These are phyloP conservation scores for Monilinia polystroma DNA, from an alignment of 2,329 filamentous ascomycete genomes.

Conservation along the genomic window DNA sequence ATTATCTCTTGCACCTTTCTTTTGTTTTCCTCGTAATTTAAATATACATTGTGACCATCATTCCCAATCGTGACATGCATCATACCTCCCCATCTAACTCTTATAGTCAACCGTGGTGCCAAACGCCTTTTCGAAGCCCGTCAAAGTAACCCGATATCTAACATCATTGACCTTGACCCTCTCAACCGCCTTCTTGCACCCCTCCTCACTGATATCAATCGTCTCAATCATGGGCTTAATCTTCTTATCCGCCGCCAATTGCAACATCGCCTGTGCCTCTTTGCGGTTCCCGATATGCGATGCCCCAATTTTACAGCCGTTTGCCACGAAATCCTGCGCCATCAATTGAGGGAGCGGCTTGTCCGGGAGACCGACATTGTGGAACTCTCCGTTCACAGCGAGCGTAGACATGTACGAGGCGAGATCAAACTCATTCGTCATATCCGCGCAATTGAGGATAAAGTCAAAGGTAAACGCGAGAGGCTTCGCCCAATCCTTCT, in stretches of 20 bases:
- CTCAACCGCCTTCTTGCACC: conserved; percentile 67
- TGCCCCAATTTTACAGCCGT: conserved; percentile 51
- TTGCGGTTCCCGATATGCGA: conserved; percentile 43
- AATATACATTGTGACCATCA: not conserved
- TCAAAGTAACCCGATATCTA: conserved; percentile 69
- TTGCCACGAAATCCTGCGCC: conserved; percentile 57
- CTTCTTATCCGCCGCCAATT: conserved; percentile 57
- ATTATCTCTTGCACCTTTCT: not conserved
- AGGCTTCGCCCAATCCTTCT: conserved; percentile 60
- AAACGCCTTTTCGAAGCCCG: conserved; percentile 66
- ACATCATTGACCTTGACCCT: conserved; percentile 70
- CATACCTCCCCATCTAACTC: not conserved
- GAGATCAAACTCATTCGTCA: conserved; percentile 52
- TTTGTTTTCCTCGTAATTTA: not conserved
- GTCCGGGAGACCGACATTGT: conserved; percentile 67
- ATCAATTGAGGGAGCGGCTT: conserved; percentile 53
- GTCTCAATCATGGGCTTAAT: conserved; percentile 57
- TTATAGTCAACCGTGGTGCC: conserved; percentile 34
- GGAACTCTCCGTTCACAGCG: conserved; percentile 57
- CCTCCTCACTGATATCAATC: conserved; percentile 37
- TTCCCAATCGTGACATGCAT: not conserved
- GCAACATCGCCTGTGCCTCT: conserved; percentile 61
- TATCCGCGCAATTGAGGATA: conserved; percentile 56
- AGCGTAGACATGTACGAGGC: conserved; percentile 60
- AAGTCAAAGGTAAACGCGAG: conserved; percentile 56